Conservation (phyloP, 176 grass and related monocot genomes). For the Canna indica region DNA sequence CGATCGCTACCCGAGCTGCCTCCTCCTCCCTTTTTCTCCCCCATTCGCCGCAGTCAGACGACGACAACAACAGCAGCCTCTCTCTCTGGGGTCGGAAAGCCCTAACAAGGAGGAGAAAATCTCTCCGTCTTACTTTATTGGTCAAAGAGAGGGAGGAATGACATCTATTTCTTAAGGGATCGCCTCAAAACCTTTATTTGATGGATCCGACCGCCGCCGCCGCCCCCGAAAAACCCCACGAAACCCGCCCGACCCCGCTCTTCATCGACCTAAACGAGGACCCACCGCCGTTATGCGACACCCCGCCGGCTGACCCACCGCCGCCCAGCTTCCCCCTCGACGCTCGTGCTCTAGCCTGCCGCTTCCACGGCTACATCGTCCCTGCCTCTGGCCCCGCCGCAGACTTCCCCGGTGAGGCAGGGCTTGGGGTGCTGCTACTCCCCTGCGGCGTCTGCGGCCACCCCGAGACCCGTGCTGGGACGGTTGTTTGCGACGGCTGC, state of each 20-base stretch:
- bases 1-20: background rate
- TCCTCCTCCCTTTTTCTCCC: background rate
- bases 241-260: constrained; percentile 55
- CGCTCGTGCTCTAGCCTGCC: constrained; percentile 32
- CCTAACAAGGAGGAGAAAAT: background rate
- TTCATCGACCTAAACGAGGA: constrained; percentile 90
- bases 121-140: background rate
- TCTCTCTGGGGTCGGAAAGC: background rate
- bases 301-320: constrained; percentile 14
- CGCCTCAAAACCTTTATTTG: background rate
- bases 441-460: constrained; percentile 44
- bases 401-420: constrained; percentile 56
- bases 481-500: constrained; percentile 80
- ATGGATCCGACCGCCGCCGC: constrained; percentile 22
- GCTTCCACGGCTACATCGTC: constrained; percentile 20
- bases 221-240: background rate
- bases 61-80: background rate
- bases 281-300: constrained; percentile 35
- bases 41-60: constrained; percentile 1
- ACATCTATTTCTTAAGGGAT: background rate
- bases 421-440: constrained; percentile 18
- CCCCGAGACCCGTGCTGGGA: constrained; percentile 34
- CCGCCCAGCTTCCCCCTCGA: constrained; percentile 18
- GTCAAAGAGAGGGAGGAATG: background rate
- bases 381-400: constrained; percentile 20